Evolutionary conservation across 75 land plant species (phyloP), one percentile per base, ranked within the genome.

Genomic region (Larix kaempferi): DNA sequence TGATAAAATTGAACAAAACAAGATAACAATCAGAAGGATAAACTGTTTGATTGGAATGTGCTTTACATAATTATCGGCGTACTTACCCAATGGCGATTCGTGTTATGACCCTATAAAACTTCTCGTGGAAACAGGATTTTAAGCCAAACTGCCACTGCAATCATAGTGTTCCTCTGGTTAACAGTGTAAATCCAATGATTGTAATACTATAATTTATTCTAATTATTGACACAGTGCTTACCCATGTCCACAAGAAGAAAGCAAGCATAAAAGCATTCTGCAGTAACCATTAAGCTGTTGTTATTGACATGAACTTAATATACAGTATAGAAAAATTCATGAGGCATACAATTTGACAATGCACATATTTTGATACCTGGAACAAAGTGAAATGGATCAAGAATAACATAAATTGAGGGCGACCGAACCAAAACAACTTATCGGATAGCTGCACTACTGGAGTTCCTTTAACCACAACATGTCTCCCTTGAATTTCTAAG

Each of bases 251-350:
- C 59, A 83, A 23, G 66, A 91, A 89, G 56, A 88, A 85, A 33
- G 91, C 91, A 81, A 91, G 60, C 78, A 89, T 88, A 72, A 89
- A 89, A 8, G 94, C 86, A 73, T 87, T 89, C 94, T 89, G 89
- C 82, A 60, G 65, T 2, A 52, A 61, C 7, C 23, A 21, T n/a
- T 11, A 13, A 59, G 60, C 60, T 1, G 21, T 16, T 59, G 60
- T 59, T 59, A 59, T 29, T 29, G 33, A 0, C 33, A 29, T 29
- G 33, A 29, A 29, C 33, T 0, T 29, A 29, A 29, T 29, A 29
- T 29, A 29, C 33, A 29, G 6, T 41, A 41, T 41, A 41, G 0
- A 41, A 41, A 41, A 41, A 41, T 5, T 41, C 6, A 41, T 0
- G 6, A 41, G 5, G 49, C n/a, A n/a, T 41, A 41, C 6, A 5